Evolutionary conservation across 2,329 filamentous ascomycete species (phyloP), one percentile per base, ranked within the genome.

Genomic region (Aspergillus vadensis): DNA sequence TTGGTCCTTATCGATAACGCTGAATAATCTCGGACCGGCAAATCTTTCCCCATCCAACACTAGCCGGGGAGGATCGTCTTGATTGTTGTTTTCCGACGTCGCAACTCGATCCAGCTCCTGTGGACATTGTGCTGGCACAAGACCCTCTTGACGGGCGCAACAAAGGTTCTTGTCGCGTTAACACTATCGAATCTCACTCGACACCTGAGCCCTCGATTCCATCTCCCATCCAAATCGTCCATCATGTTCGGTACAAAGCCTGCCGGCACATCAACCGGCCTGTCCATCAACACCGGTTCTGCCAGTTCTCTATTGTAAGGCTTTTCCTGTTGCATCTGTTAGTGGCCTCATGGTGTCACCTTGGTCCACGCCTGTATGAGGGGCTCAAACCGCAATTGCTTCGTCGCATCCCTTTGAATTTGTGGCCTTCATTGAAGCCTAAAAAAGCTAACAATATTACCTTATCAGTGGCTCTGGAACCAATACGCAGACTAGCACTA

Each of bases 261-360:
- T 32, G 68, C 75, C 30, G 68, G 70, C 68, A 59, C 57, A 5
- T 65, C 72, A 23, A 54, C 74, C 39, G 75, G 74, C 50, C 74
- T 86, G 69, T 82, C 79, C 61, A 80, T 86, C 68, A 86, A 85
- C 68, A 86, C 84, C 19, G 79, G 79, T 63, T 74, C 76, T 23
- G 73, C 74, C 53, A 80, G 80, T 70, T 77, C 78, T 55, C 73
- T 81, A 49, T 82, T 82, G 81, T 82, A 73, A 73, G 80, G 75
- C 14, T 41, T 51, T 38, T 39, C 32, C 53, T 52, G 41, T 19
- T 27, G 27, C 17, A 36, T 36, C 30, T 38, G 14, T 21, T 55
- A 15, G 9, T n/a, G 25, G 6, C 8, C 7, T 5, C 7, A 44
- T 49, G 15, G 23, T 30, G 23, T 2, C 52, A 30, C 19, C 30